Percentiles rank a stretch among this genome's conserved stretches.
Conservation (phyloP, 345 rosid species). For the Laguncularia racemosa region DNA sequence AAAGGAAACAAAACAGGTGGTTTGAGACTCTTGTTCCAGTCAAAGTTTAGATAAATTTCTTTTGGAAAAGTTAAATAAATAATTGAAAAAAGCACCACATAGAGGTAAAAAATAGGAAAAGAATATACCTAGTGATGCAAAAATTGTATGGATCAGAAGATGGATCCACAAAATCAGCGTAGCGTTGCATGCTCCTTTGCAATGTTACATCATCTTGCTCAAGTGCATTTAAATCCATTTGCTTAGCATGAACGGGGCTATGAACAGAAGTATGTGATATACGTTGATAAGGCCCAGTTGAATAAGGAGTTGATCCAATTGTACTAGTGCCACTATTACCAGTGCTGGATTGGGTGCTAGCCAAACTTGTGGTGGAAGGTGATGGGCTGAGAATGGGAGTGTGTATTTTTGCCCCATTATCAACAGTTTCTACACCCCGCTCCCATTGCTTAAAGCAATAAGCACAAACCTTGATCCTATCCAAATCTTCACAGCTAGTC, state of each 20-base stretch:
- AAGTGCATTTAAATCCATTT: conserved; percentile 33
- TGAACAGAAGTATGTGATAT: conserved; percentile 34
- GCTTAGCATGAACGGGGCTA: conserved; percentile 30
- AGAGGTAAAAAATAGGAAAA: conserved; percentile 7
- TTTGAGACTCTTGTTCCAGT: neutral
- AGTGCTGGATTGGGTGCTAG: conserved; percentile 61
- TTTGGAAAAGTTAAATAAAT: neutral
- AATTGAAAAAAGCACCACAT: neutral
- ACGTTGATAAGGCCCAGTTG: conserved; percentile 54
- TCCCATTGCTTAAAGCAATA: conserved; percentile 86
- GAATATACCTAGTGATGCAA: conserved; percentile 47
- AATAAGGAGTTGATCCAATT: conserved; percentile 47
- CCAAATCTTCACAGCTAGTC: conserved; percentile 48
- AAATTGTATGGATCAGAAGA: conserved; percentile 47
- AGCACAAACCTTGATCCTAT: conserved; percentile 79
- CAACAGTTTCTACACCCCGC: conserved; percentile 34
- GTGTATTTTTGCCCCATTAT: conserved; percentile 37
- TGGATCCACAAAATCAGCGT: conserved; percentile 27
- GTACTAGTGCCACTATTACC: conserved; percentile 60
- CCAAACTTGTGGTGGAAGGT: conserved; percentile 66
- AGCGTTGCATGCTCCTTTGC: conserved; percentile 25
- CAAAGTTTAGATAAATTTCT: too few species aligned
- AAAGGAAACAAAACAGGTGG: neutral
- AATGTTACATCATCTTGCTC: conserved; percentile 35
- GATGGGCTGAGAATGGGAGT: conserved; percentile 60